These are phyloP conservation scores for Epithemia pelagica DNA, from an alignment of 108 stramenopile genomes.

Conservation along the genomic window DNA sequence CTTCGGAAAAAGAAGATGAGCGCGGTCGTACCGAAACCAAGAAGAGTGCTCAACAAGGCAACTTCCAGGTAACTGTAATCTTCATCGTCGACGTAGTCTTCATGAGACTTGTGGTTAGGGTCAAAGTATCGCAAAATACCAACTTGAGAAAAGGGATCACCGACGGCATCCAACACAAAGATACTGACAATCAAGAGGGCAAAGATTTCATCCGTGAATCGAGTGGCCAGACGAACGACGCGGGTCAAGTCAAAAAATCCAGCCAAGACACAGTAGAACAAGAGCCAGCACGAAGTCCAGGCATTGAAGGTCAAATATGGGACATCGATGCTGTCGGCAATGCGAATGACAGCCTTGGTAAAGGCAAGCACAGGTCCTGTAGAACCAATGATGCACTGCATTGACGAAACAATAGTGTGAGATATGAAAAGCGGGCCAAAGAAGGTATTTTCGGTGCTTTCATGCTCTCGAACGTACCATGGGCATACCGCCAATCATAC, in stretches of 20 bases:
- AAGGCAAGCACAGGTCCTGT: slow-evolving; percentile 27
- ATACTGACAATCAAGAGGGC: slow-evolving; percentile 42
- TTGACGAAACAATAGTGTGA: slow-evolving; percentile 1
- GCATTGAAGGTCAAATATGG: slow-evolving; percentile 24
- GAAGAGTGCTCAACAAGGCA: slow-evolving; percentile 20
- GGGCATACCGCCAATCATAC: no score
- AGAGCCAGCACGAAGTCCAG: slow-evolving; percentile 11
- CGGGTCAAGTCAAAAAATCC: no score
- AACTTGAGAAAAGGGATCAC: no score
- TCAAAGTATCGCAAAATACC: slow-evolving; percentile 20
- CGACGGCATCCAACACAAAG: no score
- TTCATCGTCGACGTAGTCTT: slow-evolving; percentile 11
- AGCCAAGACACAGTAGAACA: no score
- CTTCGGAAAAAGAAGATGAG: no score
- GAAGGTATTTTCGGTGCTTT: no score
- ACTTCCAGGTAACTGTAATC: slow-evolving; percentile 19
- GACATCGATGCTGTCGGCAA: slow-evolving; percentile 26
- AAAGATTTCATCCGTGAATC: slow-evolving; percentile 57
- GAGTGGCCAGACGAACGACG: slow-evolving; percentile 26
- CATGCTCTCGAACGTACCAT: no score
- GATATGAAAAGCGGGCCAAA: not conserved
- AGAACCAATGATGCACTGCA: no score
- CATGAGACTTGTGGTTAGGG: slow-evolving; percentile 14
- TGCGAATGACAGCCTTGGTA: slow-evolving; percentile 15
- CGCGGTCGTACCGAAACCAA: no score